These are phyloP conservation scores for Wilcoxina mikolae DNA, from an alignment of 495 filamentous ascomycete species.

Conservation along the genomic window DNA sequence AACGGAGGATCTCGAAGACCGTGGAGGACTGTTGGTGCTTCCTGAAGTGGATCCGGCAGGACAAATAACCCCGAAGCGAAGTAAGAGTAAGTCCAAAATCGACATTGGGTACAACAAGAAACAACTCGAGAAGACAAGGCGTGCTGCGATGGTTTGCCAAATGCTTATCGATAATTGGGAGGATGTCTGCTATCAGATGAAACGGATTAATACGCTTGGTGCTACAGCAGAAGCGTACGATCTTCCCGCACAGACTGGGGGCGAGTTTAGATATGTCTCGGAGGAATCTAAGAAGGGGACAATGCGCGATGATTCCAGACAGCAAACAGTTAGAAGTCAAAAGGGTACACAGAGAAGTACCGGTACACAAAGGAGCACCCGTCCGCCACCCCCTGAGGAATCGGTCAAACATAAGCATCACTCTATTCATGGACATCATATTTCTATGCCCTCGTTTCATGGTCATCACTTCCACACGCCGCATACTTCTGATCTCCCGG, in stretches of 20 bases:
- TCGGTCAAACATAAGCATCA: not conserved
- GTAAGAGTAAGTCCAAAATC: constrained; percentile 15
- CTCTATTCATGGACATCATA: not conserved
- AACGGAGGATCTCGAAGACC: constrained; percentile 26
- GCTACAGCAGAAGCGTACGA: constrained; percentile 26
- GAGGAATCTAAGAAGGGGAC: not conserved
- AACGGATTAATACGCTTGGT: constrained; percentile 22
- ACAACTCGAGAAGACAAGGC: constrained; percentile 20
- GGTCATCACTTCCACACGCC: not conserved
- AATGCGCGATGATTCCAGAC: not conserved
- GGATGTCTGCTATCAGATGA: constrained; percentile 25
- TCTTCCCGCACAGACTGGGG: constrained; percentile 10
- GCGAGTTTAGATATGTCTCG: not conserved
- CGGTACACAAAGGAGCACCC: not conserved
- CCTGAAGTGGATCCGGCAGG: constrained; percentile 17
- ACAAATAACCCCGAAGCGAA: constrained; percentile 16
- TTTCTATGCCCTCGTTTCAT: not conserved
- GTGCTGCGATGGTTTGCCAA: constrained; percentile 25
- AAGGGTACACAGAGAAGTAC: not conserved
- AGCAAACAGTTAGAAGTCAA: not conserved
- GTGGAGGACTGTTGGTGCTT: constrained; percentile 23
- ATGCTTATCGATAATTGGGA: constrained; percentile 29
- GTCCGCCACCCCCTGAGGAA: not conserved
- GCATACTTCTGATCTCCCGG: constrained; percentile 7
- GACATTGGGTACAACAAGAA: constrained; percentile 21